Evolutionary conservation across 1,139 yeast species (phyloP).

Genomic region (Protomyces gravidus): DNA sequence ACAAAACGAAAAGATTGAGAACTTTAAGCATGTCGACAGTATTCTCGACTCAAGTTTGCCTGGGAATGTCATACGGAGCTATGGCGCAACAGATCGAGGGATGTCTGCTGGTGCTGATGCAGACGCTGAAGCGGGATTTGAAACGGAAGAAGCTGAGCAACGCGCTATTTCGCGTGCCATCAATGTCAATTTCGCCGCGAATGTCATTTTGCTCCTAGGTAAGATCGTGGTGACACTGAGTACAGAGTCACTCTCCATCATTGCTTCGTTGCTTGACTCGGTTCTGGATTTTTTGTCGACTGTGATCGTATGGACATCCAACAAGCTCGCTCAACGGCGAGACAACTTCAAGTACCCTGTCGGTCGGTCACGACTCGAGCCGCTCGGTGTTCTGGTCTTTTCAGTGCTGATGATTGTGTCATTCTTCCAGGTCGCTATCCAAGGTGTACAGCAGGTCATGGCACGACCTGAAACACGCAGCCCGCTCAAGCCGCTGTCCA

Average conservation of each 20-base stretch:
- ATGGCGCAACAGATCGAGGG: slow-evolving; percentile 43
- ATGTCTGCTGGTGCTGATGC: slow-evolving; percentile 37
- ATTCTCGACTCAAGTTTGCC: slow-evolving; percentile 70
- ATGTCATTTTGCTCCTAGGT: slow-evolving; percentile 57
- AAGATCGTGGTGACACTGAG: slow-evolving; percentile 58
- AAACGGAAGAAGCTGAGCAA: slow-evolving; percentile 39
- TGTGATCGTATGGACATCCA: slow-evolving; percentile 60
- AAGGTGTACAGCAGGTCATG: slow-evolving; percentile 45
- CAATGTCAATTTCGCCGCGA: slow-evolving; percentile 58
- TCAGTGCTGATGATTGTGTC: slow-evolving; percentile 67
- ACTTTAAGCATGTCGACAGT: slow-evolving; percentile 59
- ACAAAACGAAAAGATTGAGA: slow-evolving; percentile 59
- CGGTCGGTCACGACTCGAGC: slow-evolving; percentile 69
- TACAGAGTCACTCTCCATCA: slow-evolving; percentile 66
- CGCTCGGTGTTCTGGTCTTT: slow-evolving; percentile 71
- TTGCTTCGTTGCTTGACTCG: slow-evolving; percentile 76
- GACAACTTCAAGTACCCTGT: slow-evolving; percentile 54
- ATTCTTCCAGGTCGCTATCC: slow-evolving; percentile 68
- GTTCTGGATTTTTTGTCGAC: slow-evolving; percentile 71
- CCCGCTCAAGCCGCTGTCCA: slow-evolving; percentile 41
- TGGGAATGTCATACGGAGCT: slow-evolving; percentile 58
- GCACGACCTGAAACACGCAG: slow-evolving; percentile 34
- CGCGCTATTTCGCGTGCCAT: slow-evolving; percentile 64
- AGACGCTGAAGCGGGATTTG: slow-evolving; percentile 35
- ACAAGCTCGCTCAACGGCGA: slow-evolving; percentile 50